Evolutionary conservation across 768 basidiomycete genomes (phyloP).

Genomic region (Boletus sp.): DNA sequence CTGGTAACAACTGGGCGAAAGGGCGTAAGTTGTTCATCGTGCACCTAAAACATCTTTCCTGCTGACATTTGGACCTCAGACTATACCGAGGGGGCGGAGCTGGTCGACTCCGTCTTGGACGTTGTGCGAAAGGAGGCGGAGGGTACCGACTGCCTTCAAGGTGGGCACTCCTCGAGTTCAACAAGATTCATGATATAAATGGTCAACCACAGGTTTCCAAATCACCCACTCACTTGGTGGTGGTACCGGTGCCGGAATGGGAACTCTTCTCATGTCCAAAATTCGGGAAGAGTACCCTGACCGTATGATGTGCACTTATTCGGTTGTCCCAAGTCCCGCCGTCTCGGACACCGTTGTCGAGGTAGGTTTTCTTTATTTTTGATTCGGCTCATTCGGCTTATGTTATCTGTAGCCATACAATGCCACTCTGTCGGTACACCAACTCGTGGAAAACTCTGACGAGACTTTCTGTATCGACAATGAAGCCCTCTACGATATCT

Average conservation of each 20-base stretch:
- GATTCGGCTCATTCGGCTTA: neutral
- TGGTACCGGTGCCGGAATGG: conserved; percentile 99
- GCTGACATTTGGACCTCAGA: conserved; percentile 28
- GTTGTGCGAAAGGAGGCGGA: conserved; percentile 99
- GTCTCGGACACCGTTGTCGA: conserved; percentile 99
- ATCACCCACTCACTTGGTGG: conserved; percentile 98
- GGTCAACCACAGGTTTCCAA: conserved; percentile 73
- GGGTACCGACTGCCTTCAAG: conserved; percentile 95
- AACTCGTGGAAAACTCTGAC: conserved; percentile 99
- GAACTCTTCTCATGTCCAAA: conserved; percentile 97
- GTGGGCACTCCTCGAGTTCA: conserved; percentile 39
- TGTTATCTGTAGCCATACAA: conserved; percentile 79
- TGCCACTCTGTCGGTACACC: conserved; percentile 96
- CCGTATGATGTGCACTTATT: conserved; percentile 99
- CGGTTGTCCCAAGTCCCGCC: conserved; percentile 95
- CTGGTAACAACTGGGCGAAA: conserved; percentile 99
- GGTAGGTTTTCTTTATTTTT: conserved; percentile 36
- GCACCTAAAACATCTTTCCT: neutral
- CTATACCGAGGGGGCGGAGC: conserved; percentile 95
- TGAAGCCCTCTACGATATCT: conserved; percentile 98
- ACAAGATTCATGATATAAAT: conserved; percentile 4
- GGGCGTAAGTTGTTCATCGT: conserved; percentile 66
- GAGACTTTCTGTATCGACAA: conserved; percentile 99
- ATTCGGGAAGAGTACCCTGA: conserved; percentile 99
- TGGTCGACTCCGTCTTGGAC: conserved; percentile 96